A percentile compares a stretch with the other conserved stretches of the same genome.
phyloP scores from a whole-genome alignment of 192 early-diverging fungal species.

The Coemansia sp. region DNA sequence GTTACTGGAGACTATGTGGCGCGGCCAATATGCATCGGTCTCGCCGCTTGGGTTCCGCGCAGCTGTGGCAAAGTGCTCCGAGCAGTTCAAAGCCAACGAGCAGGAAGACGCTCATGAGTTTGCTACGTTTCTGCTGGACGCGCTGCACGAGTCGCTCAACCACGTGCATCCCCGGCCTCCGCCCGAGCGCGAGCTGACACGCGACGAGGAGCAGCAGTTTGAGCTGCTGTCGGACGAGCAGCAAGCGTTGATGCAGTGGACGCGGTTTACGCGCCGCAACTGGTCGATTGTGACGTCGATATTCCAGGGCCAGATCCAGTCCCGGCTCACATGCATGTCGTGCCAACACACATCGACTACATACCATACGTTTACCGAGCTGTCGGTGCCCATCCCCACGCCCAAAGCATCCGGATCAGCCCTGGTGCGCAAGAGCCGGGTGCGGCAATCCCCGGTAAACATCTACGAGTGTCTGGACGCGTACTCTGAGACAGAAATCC shows the following conservation, averaged over 20 bases:
- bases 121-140: conserved; percentile 83
- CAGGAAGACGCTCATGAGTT: conserved; percentile 99
- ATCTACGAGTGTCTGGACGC: conserved; percentile 85
- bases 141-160: conserved; percentile 92
- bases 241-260: conserved; percentile 70
- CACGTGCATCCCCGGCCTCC: conserved; percentile 52
- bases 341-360: conserved; percentile 59
- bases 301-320: conserved; percentile 75
- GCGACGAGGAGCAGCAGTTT: conserved; percentile 58
- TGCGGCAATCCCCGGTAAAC: conserved; percentile 16
- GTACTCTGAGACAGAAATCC: conserved; percentile 80
- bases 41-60: conserved; percentile 79
- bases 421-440: neutral
- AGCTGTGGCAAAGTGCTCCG: conserved; percentile 70
- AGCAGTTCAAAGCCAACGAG: conserved; percentile 83
- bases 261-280: conserved; percentile 69
- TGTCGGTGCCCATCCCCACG: conserved; percentile 78
- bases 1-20: conserved; percentile 82
- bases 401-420: neutral
- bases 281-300: conserved; percentile 85
- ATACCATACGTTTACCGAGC: conserved; percentile 88
- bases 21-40: conserved; percentile 70
- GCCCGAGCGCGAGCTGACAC: conserved; percentile 44
- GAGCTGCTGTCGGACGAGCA: conserved; percentile 66
- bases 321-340: conserved; percentile 38